phyloP scores from a whole-genome alignment of 805 yeast species.

The Teunomyces pallodes region DNA sequence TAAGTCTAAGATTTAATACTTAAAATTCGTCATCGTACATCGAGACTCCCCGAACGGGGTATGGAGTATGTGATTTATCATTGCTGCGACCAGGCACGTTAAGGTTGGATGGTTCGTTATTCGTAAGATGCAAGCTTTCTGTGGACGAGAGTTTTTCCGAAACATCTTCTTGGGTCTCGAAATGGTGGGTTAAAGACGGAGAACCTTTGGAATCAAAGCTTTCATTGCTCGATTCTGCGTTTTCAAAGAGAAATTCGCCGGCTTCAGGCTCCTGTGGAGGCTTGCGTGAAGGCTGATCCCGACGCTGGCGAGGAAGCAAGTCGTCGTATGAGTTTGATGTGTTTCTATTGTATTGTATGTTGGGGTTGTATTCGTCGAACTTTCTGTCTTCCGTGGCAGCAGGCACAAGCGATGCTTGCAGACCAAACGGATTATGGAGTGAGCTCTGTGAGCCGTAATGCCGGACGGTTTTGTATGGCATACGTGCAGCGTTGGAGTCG shows the following conservation, averaged over 20 bases:
- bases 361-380: background rate
- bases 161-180: background rate
- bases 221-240: background rate
- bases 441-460: conserved; percentile 1
- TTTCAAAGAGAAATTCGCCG: background rate
- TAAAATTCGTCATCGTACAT: conserved; percentile 13
- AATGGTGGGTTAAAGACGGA: background rate
- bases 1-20: background rate
- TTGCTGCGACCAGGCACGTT: background rate
- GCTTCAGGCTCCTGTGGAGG: background rate
- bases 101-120: background rate
- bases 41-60: conserved; percentile 33
- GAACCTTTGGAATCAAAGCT: background rate
- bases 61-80: conserved; percentile 17
- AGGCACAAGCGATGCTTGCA: background rate
- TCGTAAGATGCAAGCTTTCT: background rate
- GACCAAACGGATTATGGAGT: background rate
- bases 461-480: background rate
- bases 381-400: background rate
- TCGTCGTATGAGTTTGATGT: background rate
- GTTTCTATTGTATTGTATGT: background rate
- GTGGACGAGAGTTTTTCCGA: background rate
- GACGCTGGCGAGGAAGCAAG: background rate
- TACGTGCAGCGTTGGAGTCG: conserved; percentile 2
- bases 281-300: background rate